Conservation (phyloP, 495 filamentous ascomycete genomes). For the Aspergillus ellipticus region DNA sequence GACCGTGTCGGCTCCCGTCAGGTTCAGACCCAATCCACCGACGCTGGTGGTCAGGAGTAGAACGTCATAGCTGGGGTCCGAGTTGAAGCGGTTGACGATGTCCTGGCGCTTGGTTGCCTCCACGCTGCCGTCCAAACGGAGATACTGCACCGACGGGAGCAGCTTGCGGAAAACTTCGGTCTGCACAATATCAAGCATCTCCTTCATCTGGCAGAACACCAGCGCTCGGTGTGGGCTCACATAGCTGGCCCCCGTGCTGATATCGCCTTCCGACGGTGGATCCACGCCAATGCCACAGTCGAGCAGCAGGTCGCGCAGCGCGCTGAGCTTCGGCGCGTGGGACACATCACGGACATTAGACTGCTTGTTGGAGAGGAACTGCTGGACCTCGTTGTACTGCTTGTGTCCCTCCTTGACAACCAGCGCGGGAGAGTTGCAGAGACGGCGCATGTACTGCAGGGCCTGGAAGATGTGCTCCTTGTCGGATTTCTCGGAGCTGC, state of each 20-base stretch:
- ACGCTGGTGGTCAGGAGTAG: conserved; percentile 91
- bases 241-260: conserved; percentile 68
- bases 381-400: conserved; percentile 80
- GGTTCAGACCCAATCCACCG: conserved; percentile 88
- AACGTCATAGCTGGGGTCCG: conserved; percentile 91
- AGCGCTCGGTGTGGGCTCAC: conserved; percentile 94
- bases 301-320: conserved; percentile 81
- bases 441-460: conserved; percentile 97
- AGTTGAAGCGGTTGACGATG: conserved; percentile 98
- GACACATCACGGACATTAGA: conserved; percentile 76
- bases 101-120: conserved; percentile 88
- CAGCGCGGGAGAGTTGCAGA: conserved; percentile 94
- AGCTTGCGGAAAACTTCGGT: conserved; percentile 81
- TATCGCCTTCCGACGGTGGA: conserved; percentile 48
- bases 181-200: conserved; percentile 98
- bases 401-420: conserved; percentile 93
- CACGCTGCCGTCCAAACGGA: conserved; percentile 87
- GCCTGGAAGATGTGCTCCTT: conserved; percentile 99
- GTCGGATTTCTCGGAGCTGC: conserved; percentile 75
- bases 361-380: conserved; percentile 60
- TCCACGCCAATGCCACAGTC: conserved; percentile 90
- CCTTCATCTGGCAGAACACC: conserved; percentile 99
- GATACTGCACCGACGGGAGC: conserved; percentile 80
- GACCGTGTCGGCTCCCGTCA: conserved; percentile 96
- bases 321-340: conserved; percentile 90